Base-by-base conservation (phyloP, 306 rosid species). In the Echinosophora koreensis region DNA sequence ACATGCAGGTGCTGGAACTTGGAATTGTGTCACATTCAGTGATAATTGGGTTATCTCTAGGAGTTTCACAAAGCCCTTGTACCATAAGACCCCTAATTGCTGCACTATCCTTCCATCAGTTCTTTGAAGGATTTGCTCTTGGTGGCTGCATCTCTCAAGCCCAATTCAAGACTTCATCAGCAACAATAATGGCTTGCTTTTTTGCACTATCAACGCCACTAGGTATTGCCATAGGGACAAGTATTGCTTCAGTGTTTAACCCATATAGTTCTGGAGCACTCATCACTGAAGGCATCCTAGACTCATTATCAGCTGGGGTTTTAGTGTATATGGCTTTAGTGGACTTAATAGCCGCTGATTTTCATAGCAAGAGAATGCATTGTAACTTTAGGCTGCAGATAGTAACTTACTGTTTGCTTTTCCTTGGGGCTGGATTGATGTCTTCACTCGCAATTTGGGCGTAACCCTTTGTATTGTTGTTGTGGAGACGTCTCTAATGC, bases 111-210 rank as follows among this genome's bases (percentile, higher is more conserved):
- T 96, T 96, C 79, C 99, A 96, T 61, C 99, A 96, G 46, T 96
- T 96, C 83, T 96, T 96, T 74, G 99, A 96, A 86, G 99, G 99
- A 28, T 96, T 96, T 51, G 99, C 98, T 22, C 93, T 95, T 0
- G 99, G 99, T 79, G 99, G 99, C 10, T 96, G 98, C 86, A 92
- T 96, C 28, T 91, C 98, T 8, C 93, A 96, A 67, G 99, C 99
- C 1, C 97, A 96, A 16, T 91, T 92, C 77, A 92, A 86, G 77
- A 47, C 84, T 30, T 82, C 89, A 2, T 86, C 97, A 1, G 77
- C 90, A 5, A 73, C 96, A 8, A 51, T 92, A 64, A 91, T 91
- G 99, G 98, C 98, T 1, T 85, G 86, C 41, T 96, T 96, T 37
- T 96, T 96, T 10, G 99, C 97, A 46, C 4, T 92, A 6, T 91